These are phyloP conservation scores for Mycena rosella DNA, from an alignment of 768 basidiomycete genomes.

Conservation along the genomic window DNA sequence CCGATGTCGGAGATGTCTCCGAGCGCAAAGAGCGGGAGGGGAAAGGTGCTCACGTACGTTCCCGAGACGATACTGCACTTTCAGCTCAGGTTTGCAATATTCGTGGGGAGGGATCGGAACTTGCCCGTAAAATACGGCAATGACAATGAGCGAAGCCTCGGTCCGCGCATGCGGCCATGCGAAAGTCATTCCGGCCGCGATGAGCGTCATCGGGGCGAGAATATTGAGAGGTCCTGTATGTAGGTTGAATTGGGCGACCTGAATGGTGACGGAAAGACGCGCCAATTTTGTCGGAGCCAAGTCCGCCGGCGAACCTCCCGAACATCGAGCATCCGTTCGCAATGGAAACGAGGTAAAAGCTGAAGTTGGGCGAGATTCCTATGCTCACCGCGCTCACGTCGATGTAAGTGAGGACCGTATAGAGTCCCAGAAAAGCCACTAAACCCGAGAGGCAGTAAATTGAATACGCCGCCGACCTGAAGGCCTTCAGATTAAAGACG, in stretches of 20 bases:
- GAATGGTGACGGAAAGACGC: constrained; percentile 28
- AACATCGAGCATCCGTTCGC: constrained; percentile 70
- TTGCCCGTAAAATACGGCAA: constrained; percentile 70
- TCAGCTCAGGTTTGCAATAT: background rate
- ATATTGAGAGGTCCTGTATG: constrained; percentile 67
- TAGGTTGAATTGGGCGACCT: background rate
- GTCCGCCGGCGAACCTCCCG: constrained; percentile 64
- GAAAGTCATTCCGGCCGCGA: constrained; percentile 66
- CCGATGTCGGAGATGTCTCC: constrained; percentile 68
- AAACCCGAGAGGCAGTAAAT: constrained; percentile 64
- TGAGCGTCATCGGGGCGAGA: constrained; percentile 63
- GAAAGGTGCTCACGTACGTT: constrained; percentile 61
- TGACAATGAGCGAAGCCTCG: constrained; percentile 54
- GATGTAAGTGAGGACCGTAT: constrained; percentile 75
- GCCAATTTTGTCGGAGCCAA: constrained; percentile 66
- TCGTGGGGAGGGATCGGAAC: constrained; percentile 31
- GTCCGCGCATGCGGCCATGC: constrained; percentile 69
- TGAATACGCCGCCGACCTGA: constrained; percentile 62
- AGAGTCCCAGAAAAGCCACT: constrained; percentile 70
- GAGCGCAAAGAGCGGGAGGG: constrained; percentile 62
- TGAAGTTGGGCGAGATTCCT: constrained; percentile 62
- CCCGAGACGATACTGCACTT: constrained; percentile 61
- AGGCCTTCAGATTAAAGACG: constrained; percentile 60
- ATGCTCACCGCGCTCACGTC: constrained; percentile 60
- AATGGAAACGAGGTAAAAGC: constrained; percentile 72